Percentiles rank a stretch among this genome's conserved stretches.
These are phyloP conservation scores for Pyrenophora teres DNA, from an alignment of 2,329 filamentous ascomycete genomes.

Conservation along the genomic window DNA sequence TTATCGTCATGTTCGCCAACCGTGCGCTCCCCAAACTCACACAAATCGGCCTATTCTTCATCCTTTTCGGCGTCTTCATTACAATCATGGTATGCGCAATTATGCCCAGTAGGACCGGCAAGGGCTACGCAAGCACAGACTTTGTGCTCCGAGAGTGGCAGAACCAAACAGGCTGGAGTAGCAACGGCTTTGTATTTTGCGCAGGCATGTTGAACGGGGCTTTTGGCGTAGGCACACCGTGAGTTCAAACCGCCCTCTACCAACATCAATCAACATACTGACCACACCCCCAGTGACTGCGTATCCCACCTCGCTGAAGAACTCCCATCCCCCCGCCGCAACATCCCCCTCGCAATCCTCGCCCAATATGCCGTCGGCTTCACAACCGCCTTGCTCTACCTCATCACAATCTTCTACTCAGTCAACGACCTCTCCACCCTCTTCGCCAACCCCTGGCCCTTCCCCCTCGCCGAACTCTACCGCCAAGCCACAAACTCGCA, in stretches of 20 bases:
- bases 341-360: constrained; percentile 50
- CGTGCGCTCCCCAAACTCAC: constrained; percentile 58
- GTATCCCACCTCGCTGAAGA: constrained; percentile 68
- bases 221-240: constrained; percentile 67
- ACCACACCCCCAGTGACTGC: constrained; percentile 53
- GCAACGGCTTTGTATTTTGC: constrained; percentile 66
- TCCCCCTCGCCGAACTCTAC: constrained; percentile 71
- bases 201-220: constrained; percentile 71
- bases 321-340: constrained; percentile 40
- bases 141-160: constrained; percentile 55
- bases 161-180: constrained; percentile 54
- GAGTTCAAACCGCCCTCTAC: constrained; percentile 10
- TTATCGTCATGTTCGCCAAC: constrained; percentile 60
- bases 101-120: constrained; percentile 56
- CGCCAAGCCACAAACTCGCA: constrained; percentile 51
- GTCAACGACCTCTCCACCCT: constrained; percentile 63
- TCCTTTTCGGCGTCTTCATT: constrained; percentile 59
- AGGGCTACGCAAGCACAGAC: constrained; percentile 46
- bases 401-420: constrained; percentile 57
- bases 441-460: constrained; percentile 55
- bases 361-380: constrained; percentile 47
- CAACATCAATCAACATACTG: background rate
- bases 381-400: constrained; percentile 45
- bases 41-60: constrained; percentile 59
- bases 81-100: constrained; percentile 61